Evolutionary conservation across 75 land plant genomes (phyloP).

Genomic region (Cryptomeria japonica): DNA sequence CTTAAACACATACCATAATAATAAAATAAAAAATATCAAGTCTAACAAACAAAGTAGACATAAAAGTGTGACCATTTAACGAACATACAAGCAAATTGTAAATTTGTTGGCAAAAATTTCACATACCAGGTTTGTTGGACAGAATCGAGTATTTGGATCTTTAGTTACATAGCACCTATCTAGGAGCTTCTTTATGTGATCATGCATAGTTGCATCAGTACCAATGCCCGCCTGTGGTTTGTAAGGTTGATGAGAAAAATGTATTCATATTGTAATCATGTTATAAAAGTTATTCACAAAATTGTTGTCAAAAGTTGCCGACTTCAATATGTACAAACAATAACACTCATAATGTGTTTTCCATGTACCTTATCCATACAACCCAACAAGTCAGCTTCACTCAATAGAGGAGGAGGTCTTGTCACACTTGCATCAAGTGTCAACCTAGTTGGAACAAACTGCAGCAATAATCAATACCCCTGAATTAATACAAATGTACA

Average conservation of each 20-base stretch:
- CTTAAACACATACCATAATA: background rate
- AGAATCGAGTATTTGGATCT: slow-evolving; percentile 86
- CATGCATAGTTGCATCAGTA: slow-evolving; percentile 99
- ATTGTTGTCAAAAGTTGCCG: background rate
- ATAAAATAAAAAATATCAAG: background rate
- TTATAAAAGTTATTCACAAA: background rate
- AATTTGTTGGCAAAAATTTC: slow-evolving; percentile 6
- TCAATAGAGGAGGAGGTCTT: slow-evolving; percentile 88
- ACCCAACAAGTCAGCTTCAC: slow-evolving; percentile 92
- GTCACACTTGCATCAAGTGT: slow-evolving; percentile 91
- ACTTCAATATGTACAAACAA: background rate
- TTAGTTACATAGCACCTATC: slow-evolving; percentile 94
- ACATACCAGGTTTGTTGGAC: slow-evolving; percentile 89
- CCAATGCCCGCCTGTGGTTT: slow-evolving; percentile 86
- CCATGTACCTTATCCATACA: slow-evolving; percentile 89
- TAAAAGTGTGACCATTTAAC: background rate
- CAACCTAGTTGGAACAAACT: slow-evolving; percentile 82
- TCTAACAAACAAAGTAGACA: background rate
- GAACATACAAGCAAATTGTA: background rate
- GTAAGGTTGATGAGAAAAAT: background rate
- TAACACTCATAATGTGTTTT: background rate
- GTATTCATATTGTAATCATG: background rate
- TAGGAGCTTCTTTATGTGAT: slow-evolving; percentile 96
- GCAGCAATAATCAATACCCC: slow-evolving; percentile 21
- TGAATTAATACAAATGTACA: background rate